Percentiles rank a stretch among this genome's conserved stretches.
Evolutionary conservation across 1,139 yeast genomes (phyloP).

Genomic region (Blastobotrys proliferans): DNA sequence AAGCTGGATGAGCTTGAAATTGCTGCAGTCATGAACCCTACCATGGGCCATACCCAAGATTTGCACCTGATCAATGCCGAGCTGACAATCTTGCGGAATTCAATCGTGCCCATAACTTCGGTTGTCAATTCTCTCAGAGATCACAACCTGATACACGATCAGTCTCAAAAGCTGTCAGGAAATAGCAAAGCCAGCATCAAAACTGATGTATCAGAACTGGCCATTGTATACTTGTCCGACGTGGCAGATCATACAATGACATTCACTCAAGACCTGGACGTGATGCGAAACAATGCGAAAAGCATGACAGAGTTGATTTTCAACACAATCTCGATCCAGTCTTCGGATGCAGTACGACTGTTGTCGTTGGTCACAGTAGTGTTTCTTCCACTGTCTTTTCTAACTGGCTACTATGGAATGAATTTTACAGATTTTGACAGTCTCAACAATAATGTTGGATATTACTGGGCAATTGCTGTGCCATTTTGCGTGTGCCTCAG

Average conservation of each 20-base stretch:
- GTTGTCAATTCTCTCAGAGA: constrained; percentile 44
- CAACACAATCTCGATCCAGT: constrained; percentile 50
- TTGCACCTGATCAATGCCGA: constrained; percentile 51
- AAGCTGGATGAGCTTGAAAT: constrained; percentile 46
- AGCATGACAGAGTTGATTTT: constrained; percentile 48
- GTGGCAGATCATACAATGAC: constrained; percentile 50
- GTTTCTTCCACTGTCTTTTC: constrained; percentile 50
- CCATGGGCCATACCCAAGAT: constrained; percentile 47
- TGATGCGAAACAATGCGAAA: constrained; percentile 48
- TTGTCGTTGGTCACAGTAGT: constrained; percentile 50
- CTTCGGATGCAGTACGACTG: constrained; percentile 48
- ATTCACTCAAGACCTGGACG: constrained; percentile 48
- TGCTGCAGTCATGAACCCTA: constrained; percentile 48
- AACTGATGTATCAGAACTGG: constrained; percentile 33
- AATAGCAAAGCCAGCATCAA: not conserved
- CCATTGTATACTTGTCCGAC: constrained; percentile 47
- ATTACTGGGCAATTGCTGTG: constrained; percentile 49
- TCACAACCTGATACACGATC: constrained; percentile 20
- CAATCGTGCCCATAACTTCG: constrained; percentile 44
- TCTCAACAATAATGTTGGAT: constrained; percentile 41
- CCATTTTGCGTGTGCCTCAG: constrained; percentile 45
- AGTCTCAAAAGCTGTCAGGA: constrained; percentile 17
- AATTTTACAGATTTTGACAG: constrained; percentile 49
- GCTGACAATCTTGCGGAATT: constrained; percentile 42
- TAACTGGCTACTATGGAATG: constrained; percentile 60